Base-by-base conservation (phyloP, 495 filamentous ascomycete species). In the Neurospora sp. region DNA sequence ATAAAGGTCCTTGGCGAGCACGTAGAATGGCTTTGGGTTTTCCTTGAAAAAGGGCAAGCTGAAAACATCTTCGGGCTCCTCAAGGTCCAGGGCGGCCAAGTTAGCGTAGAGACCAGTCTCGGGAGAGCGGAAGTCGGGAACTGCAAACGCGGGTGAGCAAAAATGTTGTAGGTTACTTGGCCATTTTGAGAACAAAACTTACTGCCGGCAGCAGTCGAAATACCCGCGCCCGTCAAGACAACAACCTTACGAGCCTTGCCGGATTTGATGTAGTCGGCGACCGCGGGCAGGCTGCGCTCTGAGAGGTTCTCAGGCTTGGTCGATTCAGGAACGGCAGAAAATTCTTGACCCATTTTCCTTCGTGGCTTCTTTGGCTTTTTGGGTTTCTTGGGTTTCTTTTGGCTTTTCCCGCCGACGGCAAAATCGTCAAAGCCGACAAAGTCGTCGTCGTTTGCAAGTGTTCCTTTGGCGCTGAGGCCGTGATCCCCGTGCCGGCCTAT, bases 1-100 rank as follows among this genome's bases (percentile, higher is more conserved):
- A 79, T 96, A 97, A 12, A 99, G 86, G 78, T 98, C 94, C 73
- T 90, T 89, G 31, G 95, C 94, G 35, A 99, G 85, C 1, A 90
- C 88, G 82, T 98, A 99, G 84, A 99, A 99, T 0, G 96, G 94
- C 31, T 87, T 83, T 1, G 96, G 96, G 78, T 97, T 93, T 39
- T 87, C 71, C 65, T 89, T 85, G 85, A 99, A 99, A 83, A 92
- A 98, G 70, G 80, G 81, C 69, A 98, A 93, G 77, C 97, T 94
- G 81, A 98, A 97, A 37, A 94, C 87, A 31, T 87, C 87, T 77
- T 90, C 87, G 10, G 94, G 90, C 77, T 94, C 91, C 3, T 94
- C 93, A 3, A 98, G 86, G 70, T 96, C 88, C 41, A 98, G 88
- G 69, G 89, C 86, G 14, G 91, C 90, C 14, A 98, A 87, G 78